Evolutionary conservation across 2,329 filamentous ascomycete genomes (phyloP), one percentile per base, ranked within the genome.

Genomic region (Apiospora aurea): DNA sequence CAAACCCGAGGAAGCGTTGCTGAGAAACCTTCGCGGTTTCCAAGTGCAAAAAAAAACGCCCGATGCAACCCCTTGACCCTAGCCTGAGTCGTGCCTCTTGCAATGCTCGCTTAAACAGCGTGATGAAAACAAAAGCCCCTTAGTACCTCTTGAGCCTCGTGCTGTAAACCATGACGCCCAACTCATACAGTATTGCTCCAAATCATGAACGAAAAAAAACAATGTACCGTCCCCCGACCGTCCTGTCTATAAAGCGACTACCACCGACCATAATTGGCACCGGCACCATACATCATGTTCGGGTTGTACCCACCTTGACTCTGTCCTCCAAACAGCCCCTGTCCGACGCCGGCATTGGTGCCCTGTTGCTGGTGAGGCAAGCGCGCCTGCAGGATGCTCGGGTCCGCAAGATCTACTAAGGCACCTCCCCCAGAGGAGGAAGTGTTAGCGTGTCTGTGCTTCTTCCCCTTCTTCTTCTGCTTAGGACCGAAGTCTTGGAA

Each of bases 401-500:
- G 96, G 94, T 98, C 95, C 89, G 94, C 94, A 95, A 97, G 94
- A 97, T 98, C 95, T 88, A 97, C 95, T 96, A 98, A 91, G 89
- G 94, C 95, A 94, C 94, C 94, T 91, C 95, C 95, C 89, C 93
- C 93, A 91, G 95, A 97, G 92, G 96, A 98, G 94, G 95, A 97
- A 96, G 96, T 98, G 94, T 98, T 97, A 96, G 95, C 96, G 92
- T 98, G 95, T 92, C 95, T 97, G 90, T 98, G 96, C 94, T 98
- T 98, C 92, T 97, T 98, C 89, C 95, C 95, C 94, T 97, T 97
- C 91, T 97, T 98, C 93, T 97, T 97, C 91, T 97, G 95, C 92
- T 97, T 97, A 87, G 94, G 92, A 87, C 93, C 93, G 87, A 92
- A 92, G 83, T 97, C 95, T 91, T 95, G 93, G 87, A 94, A 94